Base-by-base conservation (phyloP, 495 filamentous ascomycete species). In the Lindgomyces ingoldianus region DNA sequence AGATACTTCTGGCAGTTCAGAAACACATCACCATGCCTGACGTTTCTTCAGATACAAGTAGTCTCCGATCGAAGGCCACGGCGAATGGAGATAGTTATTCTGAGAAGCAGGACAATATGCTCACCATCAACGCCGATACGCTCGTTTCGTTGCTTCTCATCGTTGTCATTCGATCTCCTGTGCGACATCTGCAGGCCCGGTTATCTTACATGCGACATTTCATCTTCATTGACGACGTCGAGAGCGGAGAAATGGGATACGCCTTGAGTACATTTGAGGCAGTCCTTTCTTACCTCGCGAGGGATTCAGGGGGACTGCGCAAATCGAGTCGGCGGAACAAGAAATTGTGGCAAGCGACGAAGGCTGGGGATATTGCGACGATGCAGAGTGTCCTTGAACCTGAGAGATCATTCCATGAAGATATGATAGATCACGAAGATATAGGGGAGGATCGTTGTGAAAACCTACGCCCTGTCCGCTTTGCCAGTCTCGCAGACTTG, bases 161-260 rank as follows among this genome's bases (percentile, higher is more conserved):
- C 55, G 91, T 99, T 22, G 91, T 98, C 21, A 98, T 99, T 56
- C 84, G 96, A 66, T 89, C 92, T 39, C 90, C 96, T 69, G 85
- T 96, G 14, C 87, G 90, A 49, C 87, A 96, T 77, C 81, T 98
- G 22, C 89, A 96, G 68, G 92, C 95, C 21, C 83, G 93, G 16
- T 74, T 98, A 45, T 78, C 89, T 29, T 98, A 97, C 72, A 96
- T 99, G 85, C 89, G 91, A 55, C 89, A 94, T 61, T 99, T 96
- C 67, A 91, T 96, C 70, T 98, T 96, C 73, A 90, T 94, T 39
- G 93, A 97, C 64, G 95, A 98, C 79, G 92, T 98, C 12, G 95
- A 99, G 57, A 93, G 86, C 71, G 95, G 95, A 30, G 95, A 99
- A 77, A 89, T 93, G 80, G 95, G 95, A 24, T 99, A 99, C 77